Base-by-base conservation (phyloP, 768 basidiomycete species). In the Suillus clintonianus region DNA sequence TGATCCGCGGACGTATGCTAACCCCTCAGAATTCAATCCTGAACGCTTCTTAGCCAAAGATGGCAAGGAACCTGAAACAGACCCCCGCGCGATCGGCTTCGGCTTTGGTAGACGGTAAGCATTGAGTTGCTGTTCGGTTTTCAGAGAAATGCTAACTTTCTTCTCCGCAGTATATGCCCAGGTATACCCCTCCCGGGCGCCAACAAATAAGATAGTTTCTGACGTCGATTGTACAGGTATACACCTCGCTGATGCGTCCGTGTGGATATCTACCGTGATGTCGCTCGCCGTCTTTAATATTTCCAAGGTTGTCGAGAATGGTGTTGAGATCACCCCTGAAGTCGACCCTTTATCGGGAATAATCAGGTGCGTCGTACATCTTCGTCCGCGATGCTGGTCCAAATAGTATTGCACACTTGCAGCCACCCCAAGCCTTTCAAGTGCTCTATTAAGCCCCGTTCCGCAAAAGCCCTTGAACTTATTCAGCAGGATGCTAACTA, bases 51-150 rank as follows among this genome's bases (percentile, higher is more conserved):
- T n/a, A n/a, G n/a, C n/a, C n/a, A n/a, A n/a, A n/a, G n/a, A n/a
- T n/a, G n/a, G n/a, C n/a, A n/a, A n/a, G n/a, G n/a, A n/a, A n/a
- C n/a, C n/a, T n/a, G n/a, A n/a, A n/a, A n/a, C n/a, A n/a, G n/a
- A n/a, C 73, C 84, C 86, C 68, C 82, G 82, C 64, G 79, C 80
- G 62, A 67, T 85, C 39, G 84, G 82, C 65, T 89, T 88, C 76
- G 88, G 88, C 11, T 89, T 88, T 73, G 88, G 87, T 59, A 78
- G 88, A 72, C 81, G 87, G 64, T 69, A 77, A 57, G 76, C 76
- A 62, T 41, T 19, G 43, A 66, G 62, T 65, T 65, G 51, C 30
- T 53, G 47, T 41, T 27, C 43, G 50, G 64, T 66, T 57, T 55
- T 42, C 47, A 32, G 55, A n/a, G n/a, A 45, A 36, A 47, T 45